Percentiles rank a stretch among this genome's conserved stretches.
Evolutionary conservation across 257 asterid genomes (phyloP).

Genomic region (Misopates orontium): DNA sequence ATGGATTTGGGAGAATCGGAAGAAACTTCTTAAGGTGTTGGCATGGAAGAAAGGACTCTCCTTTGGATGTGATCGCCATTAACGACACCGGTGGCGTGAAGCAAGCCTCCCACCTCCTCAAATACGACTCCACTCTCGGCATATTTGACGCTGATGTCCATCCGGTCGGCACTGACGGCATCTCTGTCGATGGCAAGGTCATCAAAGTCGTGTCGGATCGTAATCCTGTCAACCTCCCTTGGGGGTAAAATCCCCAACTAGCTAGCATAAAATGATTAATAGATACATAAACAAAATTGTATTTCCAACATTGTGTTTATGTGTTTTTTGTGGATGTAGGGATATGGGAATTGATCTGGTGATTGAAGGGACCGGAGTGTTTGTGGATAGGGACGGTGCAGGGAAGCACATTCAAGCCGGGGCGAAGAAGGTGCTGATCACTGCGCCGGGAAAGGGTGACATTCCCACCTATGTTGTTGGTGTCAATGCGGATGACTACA

Average conservation of each 20-base stretch:
- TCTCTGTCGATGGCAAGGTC: conserved; percentile 75
- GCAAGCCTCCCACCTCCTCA: conserved; percentile 97
- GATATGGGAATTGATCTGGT: conserved; percentile 79
- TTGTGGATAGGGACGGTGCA: conserved; percentile 91
- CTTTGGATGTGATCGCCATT: conserved; percentile 76
- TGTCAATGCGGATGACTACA: conserved; percentile 82
- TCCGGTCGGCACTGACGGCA: conserved; percentile 59
- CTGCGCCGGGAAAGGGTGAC: conserved; percentile 97
- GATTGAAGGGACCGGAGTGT: conserved; percentile 95
- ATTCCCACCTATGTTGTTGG: conserved; percentile 95
- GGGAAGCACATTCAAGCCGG: conserved; percentile 93
- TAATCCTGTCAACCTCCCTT: conserved; percentile 64
- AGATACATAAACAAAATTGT: background rate
- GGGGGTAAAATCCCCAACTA: conserved; percentile 35
- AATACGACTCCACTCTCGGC: conserved; percentile 95
- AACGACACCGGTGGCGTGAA: conserved; percentile 98
- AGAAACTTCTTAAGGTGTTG: conserved; percentile 94
- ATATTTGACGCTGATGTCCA: conserved; percentile 86
- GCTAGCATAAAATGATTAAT: background rate
- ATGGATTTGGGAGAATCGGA: conserved; percentile 91
- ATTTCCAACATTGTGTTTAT: background rate
- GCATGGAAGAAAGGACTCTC: conserved; percentile 94
- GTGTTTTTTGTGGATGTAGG: conserved; percentile 35
- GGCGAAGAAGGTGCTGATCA: conserved; percentile 93
- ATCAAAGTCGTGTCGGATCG: conserved; percentile 71